Evolutionary conservation across 352 stramenopile genomes (phyloP).

Genomic region (Phytophthora melonis): DNA sequence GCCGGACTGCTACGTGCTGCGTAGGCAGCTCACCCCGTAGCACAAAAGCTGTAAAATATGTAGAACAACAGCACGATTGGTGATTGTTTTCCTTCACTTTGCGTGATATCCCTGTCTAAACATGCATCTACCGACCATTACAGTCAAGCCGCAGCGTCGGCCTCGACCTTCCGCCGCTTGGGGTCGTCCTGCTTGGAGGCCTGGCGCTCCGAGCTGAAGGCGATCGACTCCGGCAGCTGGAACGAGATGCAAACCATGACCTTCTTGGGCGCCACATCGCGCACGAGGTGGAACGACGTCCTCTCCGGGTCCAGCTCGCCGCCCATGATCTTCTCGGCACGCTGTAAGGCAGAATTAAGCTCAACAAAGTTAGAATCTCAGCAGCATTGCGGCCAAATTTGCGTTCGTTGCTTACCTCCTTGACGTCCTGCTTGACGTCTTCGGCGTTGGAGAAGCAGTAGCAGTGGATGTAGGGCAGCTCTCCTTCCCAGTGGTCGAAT

Average conservation of each 20-base stretch:
- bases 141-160: slow-evolving; percentile 18
- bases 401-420: slow-evolving; percentile 50
- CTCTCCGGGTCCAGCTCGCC: slow-evolving; percentile 61
- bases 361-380: slow-evolving; percentile 17
- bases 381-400: background rate
- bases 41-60: slow-evolving; percentile 3
- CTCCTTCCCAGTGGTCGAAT: slow-evolving; percentile 75
- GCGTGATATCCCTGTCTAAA: slow-evolving; percentile 15
- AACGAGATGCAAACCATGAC: slow-evolving; percentile 98
- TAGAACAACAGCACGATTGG: slow-evolving; percentile 16
- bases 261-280: slow-evolving; percentile 97
- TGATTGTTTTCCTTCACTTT: slow-evolving; percentile 10
- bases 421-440: slow-evolving; percentile 74
- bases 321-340: slow-evolving; percentile 70
- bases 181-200: slow-evolving; percentile 45
- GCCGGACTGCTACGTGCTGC: slow-evolving; percentile 93
- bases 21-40: slow-evolving; percentile 58
- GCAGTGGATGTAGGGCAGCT: slow-evolving; percentile 91
- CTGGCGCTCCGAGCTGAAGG: slow-evolving; percentile 64
- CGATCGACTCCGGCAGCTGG: slow-evolving; percentile 82
- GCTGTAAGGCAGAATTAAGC: slow-evolving; percentile 42
- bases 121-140: background rate
- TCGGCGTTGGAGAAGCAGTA: slow-evolving; percentile 95
- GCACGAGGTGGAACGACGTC: slow-evolving; percentile 88
- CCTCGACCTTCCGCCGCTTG: slow-evolving; percentile 61